These are phyloP conservation scores for Jatropha curcas DNA, from an alignment of 345 rosid species.

Conservation along the genomic window DNA sequence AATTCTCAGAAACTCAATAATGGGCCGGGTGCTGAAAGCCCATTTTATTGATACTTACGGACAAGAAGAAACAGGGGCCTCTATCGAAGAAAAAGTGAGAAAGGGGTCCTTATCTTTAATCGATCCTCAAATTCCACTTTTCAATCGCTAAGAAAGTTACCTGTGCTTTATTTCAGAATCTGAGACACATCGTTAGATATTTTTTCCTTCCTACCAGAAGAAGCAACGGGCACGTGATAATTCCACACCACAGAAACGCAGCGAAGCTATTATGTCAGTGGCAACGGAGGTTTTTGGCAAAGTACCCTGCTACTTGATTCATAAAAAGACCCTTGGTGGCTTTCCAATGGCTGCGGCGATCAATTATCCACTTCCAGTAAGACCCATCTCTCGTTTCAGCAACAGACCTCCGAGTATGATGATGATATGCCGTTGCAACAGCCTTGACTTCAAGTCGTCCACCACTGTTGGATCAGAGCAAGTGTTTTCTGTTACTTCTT, in stretches of 20 bases:
- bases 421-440: slow-evolving; percentile 9
- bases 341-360: neutral
- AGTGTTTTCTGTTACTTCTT: slow-evolving; percentile 67
- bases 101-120: too few relatives aligned
- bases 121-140: too few relatives aligned
- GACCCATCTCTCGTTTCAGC: neutral
- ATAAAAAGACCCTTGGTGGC: neutral
- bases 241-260: neutral
- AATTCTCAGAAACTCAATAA: too few relatives aligned
- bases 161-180: too few relatives aligned
- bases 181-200: neutral
- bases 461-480: slow-evolving; percentile 39
- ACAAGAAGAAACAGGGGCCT: too few relatives aligned
- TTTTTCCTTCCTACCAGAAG: neutral
- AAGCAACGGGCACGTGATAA: neutral
- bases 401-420: neutral
- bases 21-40: too few relatives aligned
- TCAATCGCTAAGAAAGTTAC: too few relatives aligned
- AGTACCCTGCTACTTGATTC: neutral
- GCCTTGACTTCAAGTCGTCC: slow-evolving; percentile 11
- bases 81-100: too few relatives aligned
- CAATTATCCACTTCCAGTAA: neutral
- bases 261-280: neutral
- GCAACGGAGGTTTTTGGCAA: neutral
- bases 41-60: too few relatives aligned